Base-by-base conservation (phyloP, 2,329 filamentous ascomycete genomes). In the Cryphonectria japonica region DNA sequence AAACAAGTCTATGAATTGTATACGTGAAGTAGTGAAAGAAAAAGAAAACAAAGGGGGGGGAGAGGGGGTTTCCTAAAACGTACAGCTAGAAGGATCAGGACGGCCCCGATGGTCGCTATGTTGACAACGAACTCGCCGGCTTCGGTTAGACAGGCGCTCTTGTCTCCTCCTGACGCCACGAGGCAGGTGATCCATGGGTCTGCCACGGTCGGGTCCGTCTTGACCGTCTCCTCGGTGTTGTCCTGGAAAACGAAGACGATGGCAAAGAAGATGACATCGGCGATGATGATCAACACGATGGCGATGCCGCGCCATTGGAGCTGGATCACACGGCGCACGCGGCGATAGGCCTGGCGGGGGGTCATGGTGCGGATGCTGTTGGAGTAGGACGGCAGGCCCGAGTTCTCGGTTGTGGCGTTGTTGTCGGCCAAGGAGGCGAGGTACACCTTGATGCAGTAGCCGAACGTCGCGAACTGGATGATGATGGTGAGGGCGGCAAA, bases 371-470 rank as follows among this genome's bases (percentile, higher is more conserved):
- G 88, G 69, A 95, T 83, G 79, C 93, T 97, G 77, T 88, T 89
- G 16, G 88, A 87, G 81, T 95, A 95, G 0, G 91, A 92, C 0
- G 93, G 93, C 43, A 97, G 83, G 41, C 86, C 88, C 3, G 93
- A 94, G 76, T 87, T 90, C 66, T 91, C 90, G 0, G 92, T 94
- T 5, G 91, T 90, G 50, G 87, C 84, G 69, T 89, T 87, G 75
- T 89, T 89, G 79, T 97, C 93, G 72, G 89, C 87, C 69, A 97
- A 85, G 37, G 95, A 95, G 69, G 91, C 91, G 68, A 99, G 85
- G 79, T 98, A 99, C 65, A 99, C 93, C 78, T 97, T 94, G 82
- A 97, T 92, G 80, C 96, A 98, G 83, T 99, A 98, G 19, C 86
- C 90, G 81, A 94, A 95, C 7, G 96, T 98, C 60, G 89, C 86